Conservation (phyloP, 2,329 filamentous ascomycete genomes). For the Penicillium sp. region DNA sequence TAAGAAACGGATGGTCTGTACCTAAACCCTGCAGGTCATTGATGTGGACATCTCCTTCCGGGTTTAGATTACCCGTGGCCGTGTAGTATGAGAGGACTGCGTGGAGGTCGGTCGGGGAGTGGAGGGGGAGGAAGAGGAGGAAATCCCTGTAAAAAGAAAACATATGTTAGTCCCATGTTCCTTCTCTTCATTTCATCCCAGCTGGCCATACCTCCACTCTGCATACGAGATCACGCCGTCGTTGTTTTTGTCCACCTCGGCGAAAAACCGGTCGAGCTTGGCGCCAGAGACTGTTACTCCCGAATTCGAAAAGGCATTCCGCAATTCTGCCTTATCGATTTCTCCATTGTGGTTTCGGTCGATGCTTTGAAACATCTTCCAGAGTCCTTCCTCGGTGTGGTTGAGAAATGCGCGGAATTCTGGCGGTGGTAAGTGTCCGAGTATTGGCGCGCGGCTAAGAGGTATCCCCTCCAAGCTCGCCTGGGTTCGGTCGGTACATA, state of each 20-base stretch:
- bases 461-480: conserved; percentile 4
- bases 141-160: conserved; percentile 68
- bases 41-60: conserved; percentile 92
- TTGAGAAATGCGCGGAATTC: conserved; percentile 91
- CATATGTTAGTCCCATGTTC: conserved; percentile 7
- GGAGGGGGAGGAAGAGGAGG: conserved; percentile 79
- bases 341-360: conserved; percentile 83
- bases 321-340: conserved; percentile 83
- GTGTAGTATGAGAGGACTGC: conserved; percentile 90
- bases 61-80: conserved; percentile 82
- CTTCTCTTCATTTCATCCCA: conserved; percentile 8
- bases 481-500: conserved; percentile 45
- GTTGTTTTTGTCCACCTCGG: conserved; percentile 83
- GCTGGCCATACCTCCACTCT: conserved; percentile 83
- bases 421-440: conserved; percentile 42
- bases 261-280: conserved; percentile 82
- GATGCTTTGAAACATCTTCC: conserved; percentile 79
- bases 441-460: conserved; percentile 18
- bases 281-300: conserved; percentile 77
- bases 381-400: conserved; percentile 81
- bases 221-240: conserved; percentile 87
- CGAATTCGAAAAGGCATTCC: conserved; percentile 72
- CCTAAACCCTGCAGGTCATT: conserved; percentile 94
- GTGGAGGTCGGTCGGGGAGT: conserved; percentile 64
- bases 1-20: conserved; percentile 58